These are phyloP conservation scores for Argentina anserina DNA, from an alignment of 306 rosid genomes.

Conservation along the genomic window DNA sequence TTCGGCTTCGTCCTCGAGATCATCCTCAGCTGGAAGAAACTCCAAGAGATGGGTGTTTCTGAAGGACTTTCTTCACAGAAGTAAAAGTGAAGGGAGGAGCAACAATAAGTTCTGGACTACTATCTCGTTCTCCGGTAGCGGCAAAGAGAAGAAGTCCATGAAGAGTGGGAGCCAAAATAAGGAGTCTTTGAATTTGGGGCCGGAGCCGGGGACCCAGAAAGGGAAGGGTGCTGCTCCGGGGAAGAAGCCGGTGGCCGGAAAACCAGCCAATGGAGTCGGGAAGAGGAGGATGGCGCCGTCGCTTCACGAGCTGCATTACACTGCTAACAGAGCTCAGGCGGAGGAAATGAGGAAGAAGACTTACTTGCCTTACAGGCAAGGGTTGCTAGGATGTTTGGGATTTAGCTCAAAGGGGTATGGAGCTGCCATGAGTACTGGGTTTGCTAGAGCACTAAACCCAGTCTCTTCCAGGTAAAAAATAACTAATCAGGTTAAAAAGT, in stretches of 20 bases:
- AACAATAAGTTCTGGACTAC: conserved; percentile 90
- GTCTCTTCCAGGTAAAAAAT: conserved; percentile 74
- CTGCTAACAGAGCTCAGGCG: conserved; percentile 84
- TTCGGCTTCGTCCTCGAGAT: conserved; percentile 80
- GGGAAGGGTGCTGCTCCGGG: conserved; percentile 27
- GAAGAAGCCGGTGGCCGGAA: conserved; percentile 48
- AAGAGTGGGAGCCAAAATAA: conserved; percentile 16
- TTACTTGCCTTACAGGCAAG: conserved; percentile 85
- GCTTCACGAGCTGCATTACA: conserved; percentile 88
- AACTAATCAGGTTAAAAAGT: not conserved
- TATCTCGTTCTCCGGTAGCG: conserved; percentile 54
- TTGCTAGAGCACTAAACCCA: conserved; percentile 91
- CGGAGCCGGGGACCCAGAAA: conserved; percentile 23
- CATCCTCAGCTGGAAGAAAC: conserved; percentile 90
- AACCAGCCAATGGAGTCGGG: conserved; percentile 73
- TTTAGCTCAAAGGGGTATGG: conserved; percentile 96
- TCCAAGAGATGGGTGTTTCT: conserved; percentile 85
- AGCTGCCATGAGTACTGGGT: conserved; percentile 89
- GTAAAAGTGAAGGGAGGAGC: conserved; percentile 94
- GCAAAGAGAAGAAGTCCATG: conserved; percentile 60
- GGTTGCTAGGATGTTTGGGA: conserved; percentile 88
- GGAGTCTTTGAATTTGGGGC: conserved; percentile 25
- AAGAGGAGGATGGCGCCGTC: conserved; percentile 72
- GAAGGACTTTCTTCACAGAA: conserved; percentile 79
- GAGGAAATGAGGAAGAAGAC: conserved; percentile 94